These are phyloP conservation scores for Xylariaceae sp. DNA, from an alignment of 2,329 filamentous ascomycete species.

Conservation along the genomic window DNA sequence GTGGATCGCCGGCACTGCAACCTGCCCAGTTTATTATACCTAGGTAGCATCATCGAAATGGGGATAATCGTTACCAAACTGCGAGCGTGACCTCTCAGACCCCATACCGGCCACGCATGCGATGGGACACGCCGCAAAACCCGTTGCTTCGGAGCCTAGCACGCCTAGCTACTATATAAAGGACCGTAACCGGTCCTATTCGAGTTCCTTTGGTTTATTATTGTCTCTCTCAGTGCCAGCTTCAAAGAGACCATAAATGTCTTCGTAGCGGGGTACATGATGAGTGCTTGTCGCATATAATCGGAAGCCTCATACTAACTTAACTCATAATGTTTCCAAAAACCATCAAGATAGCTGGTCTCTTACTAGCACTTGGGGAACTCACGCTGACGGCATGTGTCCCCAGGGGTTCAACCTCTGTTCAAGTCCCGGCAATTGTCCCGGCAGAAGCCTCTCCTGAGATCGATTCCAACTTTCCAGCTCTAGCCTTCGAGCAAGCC, in stretches of 20 bases:
- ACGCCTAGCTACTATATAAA: conserved; percentile 31
- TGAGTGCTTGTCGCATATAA: background rate
- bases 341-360: conserved; percentile 5
- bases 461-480: conserved; percentile 40
- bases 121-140: conserved; percentile 18
- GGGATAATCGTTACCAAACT: too few species aligned
- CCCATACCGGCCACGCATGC: conserved; percentile 18
- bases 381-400: conserved; percentile 28
- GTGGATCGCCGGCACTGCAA: too few species aligned
- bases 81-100: background rate
- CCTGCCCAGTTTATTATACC: conserved; percentile 6
- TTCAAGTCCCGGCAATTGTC: conserved; percentile 27
- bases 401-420: conserved; percentile 26
- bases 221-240: background rate
- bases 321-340: conserved; percentile 26
- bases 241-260: background rate
- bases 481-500: conserved; percentile 45
- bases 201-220: conserved; percentile 13
- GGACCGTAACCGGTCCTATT: conserved; percentile 7
- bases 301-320: background rate
- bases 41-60: background rate
- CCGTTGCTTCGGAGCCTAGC: conserved; percentile 16
- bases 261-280: background rate
- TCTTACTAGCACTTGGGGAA: conserved; percentile 30
- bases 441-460: conserved; percentile 29